These are phyloP conservation scores for Yamadazyma kanchanaburiensis DNA, from an alignment of 1,139 yeast genomes.

Conservation along the genomic window DNA sequence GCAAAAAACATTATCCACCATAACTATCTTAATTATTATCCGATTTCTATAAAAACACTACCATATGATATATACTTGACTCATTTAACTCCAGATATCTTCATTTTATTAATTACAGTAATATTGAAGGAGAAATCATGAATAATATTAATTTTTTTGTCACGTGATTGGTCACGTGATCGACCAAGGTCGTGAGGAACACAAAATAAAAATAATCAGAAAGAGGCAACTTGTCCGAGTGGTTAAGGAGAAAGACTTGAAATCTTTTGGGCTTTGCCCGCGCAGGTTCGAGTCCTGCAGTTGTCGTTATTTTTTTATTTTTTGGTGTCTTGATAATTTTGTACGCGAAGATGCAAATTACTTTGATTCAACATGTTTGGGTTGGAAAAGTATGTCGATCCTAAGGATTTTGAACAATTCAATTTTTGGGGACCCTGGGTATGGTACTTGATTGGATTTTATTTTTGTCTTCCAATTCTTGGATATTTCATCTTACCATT, in stretches of 20 bases:
- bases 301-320: constrained; percentile 37
- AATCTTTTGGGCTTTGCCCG: constrained; percentile 59
- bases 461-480: constrained; percentile 31
- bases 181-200: too few relatives aligned
- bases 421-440: constrained; percentile 32
- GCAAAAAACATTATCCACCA: too few relatives aligned
- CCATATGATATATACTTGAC: too few relatives aligned
- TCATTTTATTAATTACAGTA: too few relatives aligned
- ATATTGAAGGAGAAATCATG: too few relatives aligned
- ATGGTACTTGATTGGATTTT: constrained; percentile 34
- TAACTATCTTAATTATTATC: too few relatives aligned
- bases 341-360: neutral
- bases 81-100: too few relatives aligned
- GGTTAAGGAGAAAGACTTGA: constrained; percentile 59
- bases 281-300: constrained; percentile 62
- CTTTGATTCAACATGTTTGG: constrained; percentile 4
- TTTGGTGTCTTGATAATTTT: neutral
- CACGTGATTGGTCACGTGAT: too few relatives aligned
- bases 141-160: too few relatives aligned
- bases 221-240: constrained; percentile 55
- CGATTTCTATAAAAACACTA: too few relatives aligned
- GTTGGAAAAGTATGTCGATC: constrained; percentile 3
- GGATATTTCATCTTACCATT: constrained; percentile 37
- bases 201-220: too few relatives aligned
- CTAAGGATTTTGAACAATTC: constrained; percentile 1